Base-by-base conservation (phyloP, 495 filamentous ascomycete species). In the Thermothielavioides terrestris region DNA sequence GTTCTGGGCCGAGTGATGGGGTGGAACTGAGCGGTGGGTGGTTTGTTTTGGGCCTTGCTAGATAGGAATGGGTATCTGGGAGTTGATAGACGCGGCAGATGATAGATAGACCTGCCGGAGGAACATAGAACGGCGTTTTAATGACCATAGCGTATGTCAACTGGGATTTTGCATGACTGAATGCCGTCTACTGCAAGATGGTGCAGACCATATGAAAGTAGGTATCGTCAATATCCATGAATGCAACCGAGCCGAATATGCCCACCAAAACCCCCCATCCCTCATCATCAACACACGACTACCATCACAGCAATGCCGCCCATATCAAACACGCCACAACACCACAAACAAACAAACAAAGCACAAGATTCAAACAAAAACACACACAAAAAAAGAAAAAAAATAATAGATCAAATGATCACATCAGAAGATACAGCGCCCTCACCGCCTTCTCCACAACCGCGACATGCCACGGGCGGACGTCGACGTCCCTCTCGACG, bases 401-500 rank as follows among this genome's bases (percentile, higher is more conserved):
- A 42, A 14, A 27, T 11, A 30, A 44, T n/a, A n/a, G n/a, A 11
- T 21, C 11, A 6, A 15, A 37, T 42, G 11, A 9, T 72, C 56
- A 80, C 76, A 80, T 77, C 46, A 79, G 47, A 57, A 72, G 63
- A 53, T 77, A 75, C 49, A 86, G 58, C 30, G 67, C 80, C 55
- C 76, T 70, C 5, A 75, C 77, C 2, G 73, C 85, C 64, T 83
- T 82, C 56, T 84, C 74, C 26, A 83, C 89, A n/a, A 80, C 85
- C 22, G 80, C 84, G 52, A 96, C 74, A 75, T 96, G 89, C 85
- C 86, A 91, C 20, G 90, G 90, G 55, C 89, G 61, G 0, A 83
- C 76, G 49, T 83, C 82, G 21, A 63, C 67, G 39, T 80, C 80
- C 17, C 73, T 71, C 39, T 81, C 78, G 42, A 80, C 72, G 36